phyloP scores from a whole-genome alignment of 352 stramenopile genomes.

The Pseudoperonospora humuli region DNA sequence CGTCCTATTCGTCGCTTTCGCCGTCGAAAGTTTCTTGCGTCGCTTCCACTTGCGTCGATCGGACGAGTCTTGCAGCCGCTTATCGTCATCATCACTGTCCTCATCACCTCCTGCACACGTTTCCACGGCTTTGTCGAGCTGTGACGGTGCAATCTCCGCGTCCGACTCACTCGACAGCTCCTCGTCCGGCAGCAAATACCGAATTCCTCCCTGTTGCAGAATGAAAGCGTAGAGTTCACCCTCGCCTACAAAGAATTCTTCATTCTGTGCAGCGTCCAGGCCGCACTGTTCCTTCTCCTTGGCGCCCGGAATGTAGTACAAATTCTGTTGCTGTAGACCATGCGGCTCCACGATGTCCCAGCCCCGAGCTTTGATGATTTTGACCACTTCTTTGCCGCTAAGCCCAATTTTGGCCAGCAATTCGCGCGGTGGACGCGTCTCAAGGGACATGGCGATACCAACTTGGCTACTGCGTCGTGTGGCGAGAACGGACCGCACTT shows the following conservation, averaged over 20 bases:
- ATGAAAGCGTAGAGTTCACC: constrained; percentile 32
- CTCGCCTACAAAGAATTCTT: constrained; percentile 27
- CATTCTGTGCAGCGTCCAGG: background rate
- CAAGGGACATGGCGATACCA: constrained; percentile 17
- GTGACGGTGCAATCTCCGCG: background rate
- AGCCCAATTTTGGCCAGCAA: constrained; percentile 21
- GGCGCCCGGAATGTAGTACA: constrained; percentile 17
- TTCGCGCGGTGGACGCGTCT: constrained; percentile 16
- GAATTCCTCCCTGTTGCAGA: constrained; percentile 23
- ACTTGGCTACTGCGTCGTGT: constrained; percentile 6
- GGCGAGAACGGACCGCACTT: background rate
- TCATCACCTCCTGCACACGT: background rate
- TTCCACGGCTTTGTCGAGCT: background rate
- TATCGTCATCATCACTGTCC: constrained; percentile 1
- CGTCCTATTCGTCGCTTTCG: background rate
- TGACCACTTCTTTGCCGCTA: constrained; percentile 26
- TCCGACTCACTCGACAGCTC: constrained; percentile 12
- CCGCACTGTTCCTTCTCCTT: background rate
- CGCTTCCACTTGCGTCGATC: constrained; percentile 25
- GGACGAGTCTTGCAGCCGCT: background rate
- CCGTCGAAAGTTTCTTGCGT: constrained; percentile 29
- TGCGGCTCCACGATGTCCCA: constrained; percentile 19
- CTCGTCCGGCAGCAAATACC: constrained; percentile 20
- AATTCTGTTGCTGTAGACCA: constrained; percentile 18
- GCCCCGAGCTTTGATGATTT: constrained; percentile 14